phyloP scores from a whole-genome alignment of 306 rosid species.

The Gillenia trifoliata region DNA sequence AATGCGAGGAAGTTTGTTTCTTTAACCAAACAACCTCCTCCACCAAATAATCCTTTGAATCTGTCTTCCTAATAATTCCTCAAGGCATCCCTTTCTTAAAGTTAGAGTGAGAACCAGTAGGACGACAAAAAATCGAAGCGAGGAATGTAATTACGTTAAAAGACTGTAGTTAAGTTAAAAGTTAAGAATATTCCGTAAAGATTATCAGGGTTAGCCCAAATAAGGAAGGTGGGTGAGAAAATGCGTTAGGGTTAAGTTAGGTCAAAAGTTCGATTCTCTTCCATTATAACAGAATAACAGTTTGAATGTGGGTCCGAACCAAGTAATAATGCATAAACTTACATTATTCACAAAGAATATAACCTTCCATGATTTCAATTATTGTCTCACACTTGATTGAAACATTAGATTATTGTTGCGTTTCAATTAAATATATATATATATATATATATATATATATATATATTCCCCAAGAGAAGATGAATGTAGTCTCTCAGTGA shows the following conservation, averaged over 20 bases:
- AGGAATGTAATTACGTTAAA: background rate
- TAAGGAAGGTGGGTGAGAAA: too few species aligned
- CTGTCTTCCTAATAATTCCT: background rate
- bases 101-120: background rate
- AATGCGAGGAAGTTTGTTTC: background rate
- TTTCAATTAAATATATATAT: too few species aligned
- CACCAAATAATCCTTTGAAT: background rate
- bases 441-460: too few species aligned
- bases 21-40: background rate
- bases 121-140: background rate
- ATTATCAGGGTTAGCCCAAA: too few species aligned
- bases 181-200: background rate
- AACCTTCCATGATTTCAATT: background rate
- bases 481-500: background rate
- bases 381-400: too few species aligned
- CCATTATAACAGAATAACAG: too few species aligned
- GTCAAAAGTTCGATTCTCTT: too few species aligned
- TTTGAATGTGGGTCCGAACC: too few species aligned
- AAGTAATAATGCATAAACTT: background rate
- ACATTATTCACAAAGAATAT: background rate
- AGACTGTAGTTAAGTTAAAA: background rate
- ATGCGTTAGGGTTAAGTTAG: too few species aligned
- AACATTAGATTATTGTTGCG: background rate
- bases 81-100: background rate
- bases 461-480: background rate